phyloP scores from a whole-genome alignment of 768 basidiomycete genomes.

The Baorangia bicolor region DNA sequence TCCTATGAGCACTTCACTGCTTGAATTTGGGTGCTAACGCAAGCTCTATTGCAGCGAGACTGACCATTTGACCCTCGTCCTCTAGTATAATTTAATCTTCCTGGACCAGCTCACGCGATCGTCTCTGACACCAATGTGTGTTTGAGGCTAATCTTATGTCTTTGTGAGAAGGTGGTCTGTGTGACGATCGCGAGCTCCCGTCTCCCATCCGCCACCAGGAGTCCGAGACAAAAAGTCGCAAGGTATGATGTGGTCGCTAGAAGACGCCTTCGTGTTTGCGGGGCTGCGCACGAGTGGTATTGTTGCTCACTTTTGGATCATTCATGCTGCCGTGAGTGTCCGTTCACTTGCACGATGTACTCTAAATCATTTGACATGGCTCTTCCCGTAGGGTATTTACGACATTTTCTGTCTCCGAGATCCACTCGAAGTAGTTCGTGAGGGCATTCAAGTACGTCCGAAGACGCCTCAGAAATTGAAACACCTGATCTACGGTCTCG shows the following conservation, averaged over 20 bases:
- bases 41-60: neutral
- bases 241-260: neutral
- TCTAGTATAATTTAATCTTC: neutral
- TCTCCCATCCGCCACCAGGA: too few relatives aligned
- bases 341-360: neutral
- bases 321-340: neutral
- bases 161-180: neutral
- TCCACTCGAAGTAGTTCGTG: too few relatives aligned
- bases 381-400: neutral
- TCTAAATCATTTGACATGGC: neutral
- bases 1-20: neutral
- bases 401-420: conserved; percentile 1
- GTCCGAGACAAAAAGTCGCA: neutral
- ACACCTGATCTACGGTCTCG: too few relatives aligned
- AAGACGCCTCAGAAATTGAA: too few relatives aligned
- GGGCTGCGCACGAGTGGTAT: conserved; percentile 26
- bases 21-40: neutral
- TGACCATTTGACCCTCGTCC: neutral
- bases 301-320: neutral
- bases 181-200: neutral
- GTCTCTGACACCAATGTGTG: too few relatives aligned
- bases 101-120: neutral
- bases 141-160: neutral
- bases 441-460: too few relatives aligned
- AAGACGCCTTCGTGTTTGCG: neutral